Evolutionary conservation across 2,329 filamentous ascomycete species (phyloP), one percentile per base, ranked within the genome.

Genomic region (Diaporthe aspalathi): DNA sequence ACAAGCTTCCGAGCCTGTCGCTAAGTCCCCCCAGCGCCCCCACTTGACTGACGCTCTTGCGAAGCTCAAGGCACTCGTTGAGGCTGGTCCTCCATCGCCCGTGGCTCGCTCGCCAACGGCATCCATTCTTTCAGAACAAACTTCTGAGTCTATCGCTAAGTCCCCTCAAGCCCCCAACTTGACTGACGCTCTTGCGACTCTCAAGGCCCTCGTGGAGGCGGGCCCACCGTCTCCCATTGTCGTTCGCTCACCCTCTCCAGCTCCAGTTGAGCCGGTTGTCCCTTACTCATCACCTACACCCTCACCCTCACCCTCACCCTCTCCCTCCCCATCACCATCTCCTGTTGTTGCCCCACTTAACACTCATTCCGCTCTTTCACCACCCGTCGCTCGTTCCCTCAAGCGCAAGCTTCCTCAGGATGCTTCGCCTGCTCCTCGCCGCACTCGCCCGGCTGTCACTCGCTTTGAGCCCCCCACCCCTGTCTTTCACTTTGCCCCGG

Each of bases 341-440:
- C 38, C 57, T n/a, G 16, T 24, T 53, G 32, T 56, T 57, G 35
- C 56, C 32, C 35, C n/a, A 17, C 9, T 35, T 35, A 12, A 50
- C 45, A 16, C 43, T 68, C 40, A 12, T 52, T 38, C 29, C 27
- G 56, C n/a, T 27, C 27, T 24, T 17, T 22, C 35, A 11, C 45
- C 47, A 5, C 54, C 57, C 29, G 16, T n/a, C 43, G 47, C 45
- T 43, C 69, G 45, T 8, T 60, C 52, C 3, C 69, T 56, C 38
- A 71, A 71, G 32, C 70, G 66, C 17, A 67, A 60, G 27, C 68
- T 68, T 65, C 24, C 66, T 14, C 40, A 14, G 24, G 66, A 68
- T 29, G 66, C 66, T 38, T 68, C 66, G 52, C 66, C 66, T n/a
- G 16, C 66, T 17, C 66, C 66, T 32, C 16, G 32, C 47, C 53